phyloP scores from a whole-genome alignment of 2,329 filamentous ascomycete genomes.

The Phaeosphaeria sp. region DNA sequence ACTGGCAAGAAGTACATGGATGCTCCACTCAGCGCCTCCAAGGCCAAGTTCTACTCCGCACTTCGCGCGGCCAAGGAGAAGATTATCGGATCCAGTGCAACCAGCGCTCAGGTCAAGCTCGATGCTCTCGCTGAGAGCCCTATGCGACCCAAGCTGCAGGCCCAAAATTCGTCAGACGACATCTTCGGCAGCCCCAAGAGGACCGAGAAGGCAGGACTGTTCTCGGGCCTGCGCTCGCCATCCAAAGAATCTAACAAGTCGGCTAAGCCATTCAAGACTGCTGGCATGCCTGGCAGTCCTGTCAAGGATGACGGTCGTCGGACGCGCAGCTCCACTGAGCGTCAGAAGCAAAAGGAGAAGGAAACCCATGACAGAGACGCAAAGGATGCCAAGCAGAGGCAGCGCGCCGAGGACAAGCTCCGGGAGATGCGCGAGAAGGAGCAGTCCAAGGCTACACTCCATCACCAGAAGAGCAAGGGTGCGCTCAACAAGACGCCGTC shows the following conservation, averaged over 20 bases:
- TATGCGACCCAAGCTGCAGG: conserved; percentile 31
- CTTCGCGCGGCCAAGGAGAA: conserved; percentile 86
- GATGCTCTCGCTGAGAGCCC: conserved; percentile 56
- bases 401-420: conserved; percentile 67
- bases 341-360: conserved; percentile 64
- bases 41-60: conserved; percentile 90
- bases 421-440: conserved; percentile 75
- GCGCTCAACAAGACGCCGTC: conserved; percentile 59
- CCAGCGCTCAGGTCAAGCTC: conserved; percentile 65
- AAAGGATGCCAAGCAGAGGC: conserved; percentile 66
- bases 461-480: conserved; percentile 50
- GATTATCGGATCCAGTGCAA: conserved; percentile 74
- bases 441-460: conserved; percentile 66
- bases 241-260: conserved; percentile 46
- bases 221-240: conserved; percentile 44
- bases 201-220: conserved; percentile 39
- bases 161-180: conserved; percentile 40
- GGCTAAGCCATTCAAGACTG: conserved; percentile 32
- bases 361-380: conserved; percentile 66
- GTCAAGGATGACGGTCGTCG: conserved; percentile 51
- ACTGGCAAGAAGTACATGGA: conserved; percentile 64
- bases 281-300: conserved; percentile 37
- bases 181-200: conserved; percentile 44
- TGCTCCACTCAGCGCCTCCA: conserved; percentile 88
- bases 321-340: conserved; percentile 66